Evolutionary conservation across 495 filamentous ascomycete genomes (phyloP).

Genomic region (Podospora conica): DNA sequence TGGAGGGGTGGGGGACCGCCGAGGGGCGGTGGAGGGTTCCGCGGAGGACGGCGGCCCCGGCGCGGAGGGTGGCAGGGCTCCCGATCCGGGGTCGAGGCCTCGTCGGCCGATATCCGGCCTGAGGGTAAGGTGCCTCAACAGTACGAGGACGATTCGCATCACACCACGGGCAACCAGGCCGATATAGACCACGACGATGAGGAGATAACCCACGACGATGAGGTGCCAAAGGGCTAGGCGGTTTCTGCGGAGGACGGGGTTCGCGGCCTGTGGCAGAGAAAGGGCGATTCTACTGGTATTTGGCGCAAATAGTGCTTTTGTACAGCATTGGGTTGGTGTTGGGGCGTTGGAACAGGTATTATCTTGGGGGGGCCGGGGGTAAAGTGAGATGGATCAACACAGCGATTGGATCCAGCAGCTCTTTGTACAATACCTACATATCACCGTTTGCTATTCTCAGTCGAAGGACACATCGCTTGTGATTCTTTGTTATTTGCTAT

Average conservation of each 20-base stretch:
- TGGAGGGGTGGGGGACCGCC: constrained; percentile 38
- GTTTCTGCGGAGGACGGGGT: too few relatives aligned
- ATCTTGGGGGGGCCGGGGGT: neutral
- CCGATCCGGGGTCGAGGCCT: too few relatives aligned
- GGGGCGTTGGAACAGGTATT: neutral
- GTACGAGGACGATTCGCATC: too few relatives aligned
- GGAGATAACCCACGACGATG: too few relatives aligned
- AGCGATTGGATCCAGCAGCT: neutral
- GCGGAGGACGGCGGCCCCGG: neutral
- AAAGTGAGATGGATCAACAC: neutral
- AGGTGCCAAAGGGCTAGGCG: too few relatives aligned
- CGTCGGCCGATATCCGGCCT: too few relatives aligned
- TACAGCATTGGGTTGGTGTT: neutral
- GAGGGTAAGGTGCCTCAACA: too few relatives aligned
- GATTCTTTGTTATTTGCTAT: neutral
- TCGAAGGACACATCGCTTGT: neutral
- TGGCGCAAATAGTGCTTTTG: neutral
- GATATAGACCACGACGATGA: too few relatives aligned
- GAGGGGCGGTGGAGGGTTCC: too few relatives aligned
- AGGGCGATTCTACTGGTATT: neutral
- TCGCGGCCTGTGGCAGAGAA: neutral
- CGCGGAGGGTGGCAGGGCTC: constrained; percentile 14
- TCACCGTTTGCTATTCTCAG: neutral
- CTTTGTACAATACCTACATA: neutral
- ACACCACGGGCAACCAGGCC: too few relatives aligned